Evolutionary conservation across 179 eudicot genomes (phyloP).

Genomic region (Pouteria campechiana): DNA sequence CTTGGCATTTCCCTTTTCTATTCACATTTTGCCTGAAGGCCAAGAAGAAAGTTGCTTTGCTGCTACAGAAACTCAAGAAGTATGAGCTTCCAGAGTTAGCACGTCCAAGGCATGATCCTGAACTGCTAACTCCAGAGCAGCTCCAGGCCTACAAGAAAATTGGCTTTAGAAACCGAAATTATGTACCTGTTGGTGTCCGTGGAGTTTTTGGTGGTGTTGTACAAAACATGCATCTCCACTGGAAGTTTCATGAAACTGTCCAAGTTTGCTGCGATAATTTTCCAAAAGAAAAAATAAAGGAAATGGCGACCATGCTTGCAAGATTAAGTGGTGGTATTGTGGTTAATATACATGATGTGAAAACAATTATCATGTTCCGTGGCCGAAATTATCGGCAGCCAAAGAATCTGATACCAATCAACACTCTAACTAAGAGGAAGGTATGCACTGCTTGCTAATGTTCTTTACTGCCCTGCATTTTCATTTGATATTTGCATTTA

Average conservation of each 20-base stretch:
- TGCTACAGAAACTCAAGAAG: conserved; percentile 92
- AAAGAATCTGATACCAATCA: conserved; percentile 83
- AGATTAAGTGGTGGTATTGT: conserved; percentile 95
- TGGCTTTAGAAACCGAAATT: conserved; percentile 89
- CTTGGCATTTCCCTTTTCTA: background rate
- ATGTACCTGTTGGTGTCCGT: conserved; percentile 94
- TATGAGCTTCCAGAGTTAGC: conserved; percentile 96
- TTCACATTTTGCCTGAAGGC: conserved; percentile 43
- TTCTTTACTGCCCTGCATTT: background rate
- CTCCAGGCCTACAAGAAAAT: conserved; percentile 88
- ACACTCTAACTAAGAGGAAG: conserved; percentile 96
- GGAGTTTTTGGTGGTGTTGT: conserved; percentile 99
- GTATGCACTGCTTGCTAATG: too few species aligned
- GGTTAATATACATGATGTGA: conserved; percentile 84
- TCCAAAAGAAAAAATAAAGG: conserved; percentile 94
- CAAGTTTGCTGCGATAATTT: conserved; percentile 99
- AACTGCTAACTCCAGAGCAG: conserved; percentile 84
- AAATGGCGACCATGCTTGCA: conserved; percentile 90
- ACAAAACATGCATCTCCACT: conserved; percentile 97
- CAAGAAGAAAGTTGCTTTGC: conserved; percentile 94
- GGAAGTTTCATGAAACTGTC: conserved; percentile 99
- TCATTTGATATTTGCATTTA: background rate
- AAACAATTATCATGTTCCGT: conserved; percentile 95
- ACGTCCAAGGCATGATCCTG: conserved; percentile 92
- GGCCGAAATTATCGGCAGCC: conserved; percentile 98